phyloP scores from a whole-genome alignment of 148 eudicot species.

The Fallopia convolvulus region DNA sequence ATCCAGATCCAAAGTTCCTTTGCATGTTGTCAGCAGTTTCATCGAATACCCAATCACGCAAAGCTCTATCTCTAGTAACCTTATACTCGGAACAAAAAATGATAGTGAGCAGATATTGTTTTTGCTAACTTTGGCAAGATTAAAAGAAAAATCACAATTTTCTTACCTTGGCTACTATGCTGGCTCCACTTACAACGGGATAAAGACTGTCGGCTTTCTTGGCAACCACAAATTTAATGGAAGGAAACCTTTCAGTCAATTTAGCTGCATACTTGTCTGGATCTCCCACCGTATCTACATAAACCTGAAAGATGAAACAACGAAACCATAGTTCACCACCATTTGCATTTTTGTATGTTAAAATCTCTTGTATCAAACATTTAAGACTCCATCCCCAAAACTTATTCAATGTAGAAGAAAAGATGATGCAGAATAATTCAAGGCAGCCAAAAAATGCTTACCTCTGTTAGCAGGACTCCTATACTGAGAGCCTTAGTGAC shows the following conservation, averaged over 20 bases:
- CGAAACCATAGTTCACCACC: neutral
- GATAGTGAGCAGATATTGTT: neutral
- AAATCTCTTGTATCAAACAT: neutral
- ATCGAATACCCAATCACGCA: constrained; percentile 75
- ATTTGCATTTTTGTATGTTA: neutral
- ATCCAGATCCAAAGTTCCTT: constrained; percentile 86
- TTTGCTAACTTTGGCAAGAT: neutral
- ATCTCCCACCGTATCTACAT: constrained; percentile 96
- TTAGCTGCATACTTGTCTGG: constrained; percentile 68
- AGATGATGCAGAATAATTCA: neutral
- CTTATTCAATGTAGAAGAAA: neutral
- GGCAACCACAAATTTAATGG: constrained; percentile 90
- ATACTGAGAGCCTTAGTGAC: constrained; percentile 53
- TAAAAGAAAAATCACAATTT: constrained; percentile 2
- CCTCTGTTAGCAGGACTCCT: constrained; percentile 93
- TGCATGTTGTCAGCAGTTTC: constrained; percentile 79
- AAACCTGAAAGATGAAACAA: constrained; percentile 46
- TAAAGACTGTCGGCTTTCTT: constrained; percentile 99
- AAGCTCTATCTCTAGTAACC: constrained; percentile 91
- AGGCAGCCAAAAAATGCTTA: constrained; percentile 13
- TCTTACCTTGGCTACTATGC: constrained; percentile 89
- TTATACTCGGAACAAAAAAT: constrained; percentile 17
- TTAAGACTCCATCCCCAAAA: neutral
- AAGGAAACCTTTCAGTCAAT: constrained; percentile 71
- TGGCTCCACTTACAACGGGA: constrained; percentile 99